Conservation (phyloP, 1,139 yeast species). For the Oligophagozyma castellii region DNA sequence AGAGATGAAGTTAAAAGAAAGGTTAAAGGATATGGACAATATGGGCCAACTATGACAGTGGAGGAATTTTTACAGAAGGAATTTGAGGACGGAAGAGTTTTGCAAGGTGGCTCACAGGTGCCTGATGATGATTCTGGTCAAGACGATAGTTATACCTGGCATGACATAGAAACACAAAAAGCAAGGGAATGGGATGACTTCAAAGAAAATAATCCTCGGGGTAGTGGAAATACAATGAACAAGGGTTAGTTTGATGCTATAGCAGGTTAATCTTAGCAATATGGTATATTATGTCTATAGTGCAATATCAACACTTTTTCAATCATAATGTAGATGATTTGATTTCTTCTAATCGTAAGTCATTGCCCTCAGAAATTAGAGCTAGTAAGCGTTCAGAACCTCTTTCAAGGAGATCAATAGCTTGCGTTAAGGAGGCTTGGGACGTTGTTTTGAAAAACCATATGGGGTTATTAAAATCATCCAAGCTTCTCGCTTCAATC, state of each 20-base stretch:
- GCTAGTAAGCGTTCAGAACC: too few species aligned
- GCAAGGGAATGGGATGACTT: slow-evolving; percentile 88
- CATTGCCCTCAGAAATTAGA: too few species aligned
- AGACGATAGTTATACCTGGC: slow-evolving; percentile 35
- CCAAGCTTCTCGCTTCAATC: neutral
- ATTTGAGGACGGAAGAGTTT: slow-evolving; percentile 68
- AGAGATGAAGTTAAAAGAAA: slow-evolving; percentile 44
- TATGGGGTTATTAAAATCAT: neutral
- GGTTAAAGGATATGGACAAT: slow-evolving; percentile 88
- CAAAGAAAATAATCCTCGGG: slow-evolving; percentile 73
- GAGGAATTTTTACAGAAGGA: slow-evolving; percentile 87
- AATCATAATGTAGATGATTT: too few species aligned
- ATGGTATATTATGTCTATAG: too few species aligned
- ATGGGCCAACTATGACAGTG: slow-evolving; percentile 85
- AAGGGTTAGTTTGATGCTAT: slow-evolving; percentile 60
- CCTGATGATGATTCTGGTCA: slow-evolving; percentile 26
- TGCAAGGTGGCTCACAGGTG: slow-evolving; percentile 36
- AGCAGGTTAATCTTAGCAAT: slow-evolving; percentile 1
- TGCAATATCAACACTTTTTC: too few species aligned
- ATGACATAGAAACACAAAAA: slow-evolving; percentile 43
- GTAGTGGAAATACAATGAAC: slow-evolving; percentile 82
- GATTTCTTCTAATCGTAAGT: too few species aligned
- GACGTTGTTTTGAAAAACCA: too few species aligned
- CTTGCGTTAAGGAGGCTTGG: too few species aligned
- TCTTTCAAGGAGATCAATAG: too few species aligned